These are phyloP conservation scores for Neofusicoccum parvum DNA, from an alignment of 2,329 filamentous ascomycete species.

Conservation along the genomic window DNA sequence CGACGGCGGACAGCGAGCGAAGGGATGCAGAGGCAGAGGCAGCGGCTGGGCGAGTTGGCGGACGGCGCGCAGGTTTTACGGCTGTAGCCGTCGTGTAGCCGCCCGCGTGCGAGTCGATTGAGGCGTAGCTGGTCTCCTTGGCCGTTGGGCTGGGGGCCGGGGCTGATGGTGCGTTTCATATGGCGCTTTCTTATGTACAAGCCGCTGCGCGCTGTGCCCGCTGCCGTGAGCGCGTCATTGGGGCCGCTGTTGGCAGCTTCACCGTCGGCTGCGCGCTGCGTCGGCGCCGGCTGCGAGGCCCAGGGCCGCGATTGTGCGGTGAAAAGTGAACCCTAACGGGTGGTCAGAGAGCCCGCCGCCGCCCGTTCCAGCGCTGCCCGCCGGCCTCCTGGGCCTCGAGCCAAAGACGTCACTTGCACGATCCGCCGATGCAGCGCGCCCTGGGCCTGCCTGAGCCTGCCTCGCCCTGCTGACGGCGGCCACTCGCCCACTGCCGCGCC, in stretches of 20 bases:
- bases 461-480: constrained; percentile 6
- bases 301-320: background rate
- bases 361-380: background rate
- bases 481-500: background rate
- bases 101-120: constrained; percentile 13
- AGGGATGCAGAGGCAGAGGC: constrained; percentile 4
- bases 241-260: background rate
- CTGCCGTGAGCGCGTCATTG: background rate
- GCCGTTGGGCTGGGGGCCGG: constrained; percentile 7
- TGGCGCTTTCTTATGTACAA: constrained; percentile 13
- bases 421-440: background rate
- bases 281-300: background rate
- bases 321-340: background rate
- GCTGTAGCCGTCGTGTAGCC: constrained; percentile 16
- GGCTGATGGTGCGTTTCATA: constrained; percentile 3
- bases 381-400: background rate
- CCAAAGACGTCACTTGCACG: constrained; percentile 8
- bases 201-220: background rate
- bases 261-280: background rate
- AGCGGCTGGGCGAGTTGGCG: background rate
- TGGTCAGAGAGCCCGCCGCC: background rate
- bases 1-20: background rate
- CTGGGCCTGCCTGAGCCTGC: background rate
- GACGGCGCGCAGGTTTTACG: constrained; percentile 3
- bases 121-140: constrained; percentile 13